These are phyloP conservation scores for Pseudoneurospora amorphoporcata DNA, from an alignment of 495 filamentous ascomycete genomes.

Conservation along the genomic window DNA sequence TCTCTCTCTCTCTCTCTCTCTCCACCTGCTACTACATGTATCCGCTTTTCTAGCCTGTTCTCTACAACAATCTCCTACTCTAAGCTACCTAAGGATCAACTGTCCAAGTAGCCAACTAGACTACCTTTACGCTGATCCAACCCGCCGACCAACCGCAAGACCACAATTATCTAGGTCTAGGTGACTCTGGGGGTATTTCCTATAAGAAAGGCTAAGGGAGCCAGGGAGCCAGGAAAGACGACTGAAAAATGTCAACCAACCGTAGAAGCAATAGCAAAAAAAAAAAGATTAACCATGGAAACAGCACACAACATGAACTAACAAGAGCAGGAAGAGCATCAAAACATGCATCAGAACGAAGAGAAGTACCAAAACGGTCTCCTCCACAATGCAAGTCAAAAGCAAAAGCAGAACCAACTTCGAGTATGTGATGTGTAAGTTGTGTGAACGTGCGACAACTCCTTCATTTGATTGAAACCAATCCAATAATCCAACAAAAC, in stretches of 20 bases:
- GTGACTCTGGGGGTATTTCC: not conserved
- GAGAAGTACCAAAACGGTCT: not conserved
- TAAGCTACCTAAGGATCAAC: not conserved
- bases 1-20: too few species aligned
- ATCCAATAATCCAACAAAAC: not conserved
- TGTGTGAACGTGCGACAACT: not conserved
- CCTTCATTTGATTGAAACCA: not conserved
- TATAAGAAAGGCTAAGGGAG: not conserved
- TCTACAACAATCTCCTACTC: not conserved
- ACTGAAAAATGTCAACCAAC: too few species aligned
- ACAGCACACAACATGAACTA: too few species aligned
- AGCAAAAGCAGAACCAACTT: not conserved
- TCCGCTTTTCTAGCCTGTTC: not conserved
- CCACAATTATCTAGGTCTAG: not conserved
- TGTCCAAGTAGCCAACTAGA: not conserved
- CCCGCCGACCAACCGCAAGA: not conserved
- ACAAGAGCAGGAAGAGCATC: not conserved
- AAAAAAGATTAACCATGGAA: too few species aligned
- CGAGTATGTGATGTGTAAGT: not conserved
- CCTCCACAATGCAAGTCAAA: not conserved
- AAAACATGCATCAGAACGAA: not conserved
- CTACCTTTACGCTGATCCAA: not conserved
- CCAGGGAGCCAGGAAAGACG: not conserved
- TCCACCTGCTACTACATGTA: not conserved
- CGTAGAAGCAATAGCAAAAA: too few species aligned